phyloP scores from a whole-genome alignment of 2,329 filamentous ascomycete species.

The Sarocladium kiliense region DNA sequence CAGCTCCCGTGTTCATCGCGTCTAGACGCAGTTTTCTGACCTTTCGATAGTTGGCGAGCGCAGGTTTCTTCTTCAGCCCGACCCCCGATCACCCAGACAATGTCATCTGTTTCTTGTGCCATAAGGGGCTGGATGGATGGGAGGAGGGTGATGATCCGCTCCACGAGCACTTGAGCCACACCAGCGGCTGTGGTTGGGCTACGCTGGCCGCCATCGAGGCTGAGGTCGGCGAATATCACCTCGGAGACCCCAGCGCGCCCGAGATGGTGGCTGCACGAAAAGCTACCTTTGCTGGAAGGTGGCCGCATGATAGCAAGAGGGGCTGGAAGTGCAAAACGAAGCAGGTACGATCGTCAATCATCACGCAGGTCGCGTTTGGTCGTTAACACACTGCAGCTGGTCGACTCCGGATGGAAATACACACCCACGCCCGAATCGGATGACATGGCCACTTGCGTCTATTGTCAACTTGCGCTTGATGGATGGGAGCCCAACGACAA shows the following conservation, averaged over 20 bases:
- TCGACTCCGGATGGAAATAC: slow-evolving; percentile 90
- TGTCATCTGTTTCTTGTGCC: slow-evolving; percentile 82
- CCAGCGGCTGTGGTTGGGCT: slow-evolving; percentile 81
- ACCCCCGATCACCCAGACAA: slow-evolving; percentile 75
- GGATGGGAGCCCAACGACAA: slow-evolving; percentile 94
- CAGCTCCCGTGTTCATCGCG: neutral
- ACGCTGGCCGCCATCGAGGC: slow-evolving; percentile 61
- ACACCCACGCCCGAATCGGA: slow-evolving; percentile 78
- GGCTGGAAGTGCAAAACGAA: slow-evolving; percentile 87
- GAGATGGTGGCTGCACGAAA: slow-evolving; percentile 71
- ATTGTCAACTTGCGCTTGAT: slow-evolving; percentile 84
- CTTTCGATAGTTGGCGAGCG: slow-evolving; percentile 68
- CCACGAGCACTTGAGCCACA: slow-evolving; percentile 79
- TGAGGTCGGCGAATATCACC: slow-evolving; percentile 54
- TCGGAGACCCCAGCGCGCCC: slow-evolving; percentile 69
- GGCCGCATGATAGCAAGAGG: slow-evolving; percentile 85
- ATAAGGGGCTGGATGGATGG: slow-evolving; percentile 84
- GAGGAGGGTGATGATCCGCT: slow-evolving; percentile 80
- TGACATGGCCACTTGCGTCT: slow-evolving; percentile 86
- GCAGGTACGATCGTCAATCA: slow-evolving; percentile 52
- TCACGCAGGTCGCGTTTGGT: neutral
- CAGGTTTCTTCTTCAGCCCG: slow-evolving; percentile 87
- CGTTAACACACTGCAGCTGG: slow-evolving; percentile 53
- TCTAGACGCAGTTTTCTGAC: slow-evolving; percentile 17
- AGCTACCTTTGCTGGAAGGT: slow-evolving; percentile 76